Conservation (phyloP, 2,329 filamentous ascomycete species). For the Penicillium sp. region DNA sequence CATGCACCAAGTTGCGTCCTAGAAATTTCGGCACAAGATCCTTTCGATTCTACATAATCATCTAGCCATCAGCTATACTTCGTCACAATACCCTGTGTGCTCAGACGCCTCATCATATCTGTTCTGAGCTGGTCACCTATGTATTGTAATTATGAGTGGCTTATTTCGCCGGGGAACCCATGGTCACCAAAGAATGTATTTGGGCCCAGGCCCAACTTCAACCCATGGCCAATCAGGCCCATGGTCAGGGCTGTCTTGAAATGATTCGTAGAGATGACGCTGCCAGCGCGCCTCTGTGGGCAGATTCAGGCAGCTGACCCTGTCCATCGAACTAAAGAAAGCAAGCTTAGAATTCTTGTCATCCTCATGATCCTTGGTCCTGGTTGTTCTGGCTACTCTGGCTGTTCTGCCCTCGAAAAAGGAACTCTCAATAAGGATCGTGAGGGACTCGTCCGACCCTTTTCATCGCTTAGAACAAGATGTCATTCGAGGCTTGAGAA, state of each 20-base stretch:
- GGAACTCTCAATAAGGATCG: neutral
- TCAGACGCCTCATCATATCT: neutral
- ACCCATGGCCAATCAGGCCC: constrained; percentile 3
- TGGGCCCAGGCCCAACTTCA: constrained; percentile 9
- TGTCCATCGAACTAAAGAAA: constrained; percentile 2
- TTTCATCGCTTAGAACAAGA: neutral
- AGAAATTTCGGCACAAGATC: neutral
- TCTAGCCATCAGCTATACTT: neutral
- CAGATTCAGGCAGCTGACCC: constrained; percentile 17
- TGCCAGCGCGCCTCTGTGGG: constrained; percentile 5
- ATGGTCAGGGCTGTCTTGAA: constrained; percentile 1
- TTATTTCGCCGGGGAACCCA: neutral
- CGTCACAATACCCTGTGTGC: no score
- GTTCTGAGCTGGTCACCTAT: neutral
- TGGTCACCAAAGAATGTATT: neutral
- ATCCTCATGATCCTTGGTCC: constrained; percentile 2
- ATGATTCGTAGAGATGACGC: constrained; percentile 5
- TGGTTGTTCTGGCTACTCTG: neutral
- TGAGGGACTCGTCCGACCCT: neutral
- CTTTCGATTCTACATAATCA: neutral
- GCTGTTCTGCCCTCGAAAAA: neutral
- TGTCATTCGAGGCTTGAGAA: constrained; percentile 1
- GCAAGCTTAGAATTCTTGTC: neutral
- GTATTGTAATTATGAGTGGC: neutral
- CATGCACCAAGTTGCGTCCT: no score